Conservation (phyloP, 495 filamentous ascomycete species). For the Achaetomiella virescens region DNA sequence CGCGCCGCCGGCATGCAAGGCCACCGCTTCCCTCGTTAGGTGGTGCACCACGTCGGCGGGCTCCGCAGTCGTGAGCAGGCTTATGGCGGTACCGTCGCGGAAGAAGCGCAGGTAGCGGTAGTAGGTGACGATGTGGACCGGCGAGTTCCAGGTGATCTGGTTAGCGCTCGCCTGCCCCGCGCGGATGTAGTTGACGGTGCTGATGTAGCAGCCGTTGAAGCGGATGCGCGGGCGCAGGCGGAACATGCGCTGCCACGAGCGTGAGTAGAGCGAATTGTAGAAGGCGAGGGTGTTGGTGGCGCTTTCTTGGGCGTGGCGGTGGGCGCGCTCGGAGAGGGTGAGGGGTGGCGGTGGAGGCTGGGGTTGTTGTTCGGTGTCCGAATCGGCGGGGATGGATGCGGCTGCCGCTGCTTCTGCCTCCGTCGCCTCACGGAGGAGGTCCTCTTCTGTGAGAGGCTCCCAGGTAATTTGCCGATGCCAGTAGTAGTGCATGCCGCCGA, state of each 20-base stretch:
- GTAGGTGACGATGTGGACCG: slow-evolving; percentile 95
- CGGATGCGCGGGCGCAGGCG: slow-evolving; percentile 76
- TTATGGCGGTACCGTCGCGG: slow-evolving; percentile 76
- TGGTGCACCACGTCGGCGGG: slow-evolving; percentile 78
- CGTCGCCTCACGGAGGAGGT: slow-evolving; percentile 24
- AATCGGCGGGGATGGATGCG: slow-evolving; percentile 7
- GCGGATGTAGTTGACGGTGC: slow-evolving; percentile 89
- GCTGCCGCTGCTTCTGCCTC: slow-evolving; percentile 3
- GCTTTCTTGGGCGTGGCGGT: slow-evolving; percentile 24
- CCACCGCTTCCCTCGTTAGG: slow-evolving; percentile 44
- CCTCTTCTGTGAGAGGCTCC: slow-evolving; percentile 42
- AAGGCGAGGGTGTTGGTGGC: slow-evolving; percentile 35
- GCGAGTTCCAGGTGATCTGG: slow-evolving; percentile 64
- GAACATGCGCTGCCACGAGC: slow-evolving; percentile 63
- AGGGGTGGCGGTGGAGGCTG: slow-evolving; percentile 21
- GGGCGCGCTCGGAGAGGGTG: slow-evolving; percentile 23
- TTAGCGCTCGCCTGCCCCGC: slow-evolving; percentile 57
- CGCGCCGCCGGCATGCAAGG: slow-evolving; percentile 23
- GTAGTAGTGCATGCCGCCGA: slow-evolving; percentile 77
- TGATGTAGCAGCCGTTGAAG: slow-evolving; percentile 93
- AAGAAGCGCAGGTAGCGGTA: slow-evolving; percentile 95
- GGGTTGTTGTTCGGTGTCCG: not conserved
- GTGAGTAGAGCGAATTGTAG: slow-evolving; percentile 37
- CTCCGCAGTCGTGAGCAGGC: slow-evolving; percentile 69
- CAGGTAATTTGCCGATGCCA: slow-evolving; percentile 62